phyloP scores from a whole-genome alignment of 2,329 filamentous ascomycete genomes.

The Aspergillus persii region DNA sequence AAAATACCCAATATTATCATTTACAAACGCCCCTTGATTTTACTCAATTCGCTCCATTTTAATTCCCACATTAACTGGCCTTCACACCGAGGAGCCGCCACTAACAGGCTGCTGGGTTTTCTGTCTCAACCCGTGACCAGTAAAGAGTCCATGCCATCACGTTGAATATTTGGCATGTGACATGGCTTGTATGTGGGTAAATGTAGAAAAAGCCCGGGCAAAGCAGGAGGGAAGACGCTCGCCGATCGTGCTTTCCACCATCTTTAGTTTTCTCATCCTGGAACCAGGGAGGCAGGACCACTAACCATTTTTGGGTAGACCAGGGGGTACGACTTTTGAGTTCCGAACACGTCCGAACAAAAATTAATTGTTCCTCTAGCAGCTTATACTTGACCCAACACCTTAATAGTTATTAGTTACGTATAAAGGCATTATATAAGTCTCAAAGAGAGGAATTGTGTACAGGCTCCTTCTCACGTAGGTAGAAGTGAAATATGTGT shows the following conservation, averaged over 20 bases:
- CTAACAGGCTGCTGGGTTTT: not conserved
- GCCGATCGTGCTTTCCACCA: not conserved
- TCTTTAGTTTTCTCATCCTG: not conserved
- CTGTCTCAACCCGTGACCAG: not conserved
- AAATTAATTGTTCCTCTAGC: slow-evolving; percentile 1
- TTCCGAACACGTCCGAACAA: not conserved
- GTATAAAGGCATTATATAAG: slow-evolving; percentile 6
- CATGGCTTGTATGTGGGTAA: not conserved
- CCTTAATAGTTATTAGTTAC: slow-evolving; percentile 3
- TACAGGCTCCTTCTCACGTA: not conserved
- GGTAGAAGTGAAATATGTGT: too few species aligned
- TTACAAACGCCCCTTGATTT: not conserved
- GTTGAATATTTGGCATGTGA: not conserved
- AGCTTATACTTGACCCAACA: slow-evolving; percentile 8
- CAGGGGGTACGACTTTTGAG: not conserved
- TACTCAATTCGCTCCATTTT: not conserved
- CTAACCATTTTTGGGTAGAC: not conserved
- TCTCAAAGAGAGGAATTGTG: slow-evolving; percentile 4
- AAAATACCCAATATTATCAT: not conserved
- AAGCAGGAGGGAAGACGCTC: not conserved
- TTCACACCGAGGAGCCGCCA: not conserved
- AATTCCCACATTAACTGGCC: not conserved
- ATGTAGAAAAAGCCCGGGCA: not conserved
- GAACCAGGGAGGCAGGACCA: not conserved
- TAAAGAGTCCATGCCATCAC: not conserved